Conservation (phyloP, 352 stramenopile species). For the Phytophthora sp. region DNA sequence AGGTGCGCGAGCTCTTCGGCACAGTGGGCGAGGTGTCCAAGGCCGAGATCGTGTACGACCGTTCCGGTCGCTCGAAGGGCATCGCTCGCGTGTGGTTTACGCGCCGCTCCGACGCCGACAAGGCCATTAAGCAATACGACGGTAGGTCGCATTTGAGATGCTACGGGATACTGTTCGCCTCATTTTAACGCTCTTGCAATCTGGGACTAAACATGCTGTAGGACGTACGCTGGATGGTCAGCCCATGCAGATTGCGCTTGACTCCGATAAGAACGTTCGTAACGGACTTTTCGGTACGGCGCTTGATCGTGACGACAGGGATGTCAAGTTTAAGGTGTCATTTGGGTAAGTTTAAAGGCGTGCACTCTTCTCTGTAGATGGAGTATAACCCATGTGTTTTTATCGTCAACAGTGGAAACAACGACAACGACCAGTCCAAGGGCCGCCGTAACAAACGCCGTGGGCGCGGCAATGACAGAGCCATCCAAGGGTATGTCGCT, state of each 20-base stretch:
- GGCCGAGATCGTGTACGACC: constrained; percentile 84
- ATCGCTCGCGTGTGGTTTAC: constrained; percentile 82
- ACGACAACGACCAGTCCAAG: constrained; percentile 44
- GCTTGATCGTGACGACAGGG: constrained; percentile 60
- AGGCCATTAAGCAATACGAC: constrained; percentile 86
- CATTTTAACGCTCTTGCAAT: neutral
- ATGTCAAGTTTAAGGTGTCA: constrained; percentile 84
- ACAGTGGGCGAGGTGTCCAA: constrained; percentile 82
- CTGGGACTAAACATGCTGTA: constrained; percentile 15
- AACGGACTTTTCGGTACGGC: constrained; percentile 81
- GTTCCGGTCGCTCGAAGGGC: constrained; percentile 81
- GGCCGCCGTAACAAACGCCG: constrained; percentile 53
- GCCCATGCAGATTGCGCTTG: constrained; percentile 77
- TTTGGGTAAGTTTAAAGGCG: constrained; percentile 52
- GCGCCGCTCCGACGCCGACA: constrained; percentile 70
- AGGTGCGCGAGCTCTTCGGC: constrained; percentile 80
- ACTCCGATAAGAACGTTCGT: constrained; percentile 75
- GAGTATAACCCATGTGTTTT: constrained; percentile 7
- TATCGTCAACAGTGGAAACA: constrained; percentile 29
- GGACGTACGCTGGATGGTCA: constrained; percentile 77
- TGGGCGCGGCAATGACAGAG: constrained; percentile 40
- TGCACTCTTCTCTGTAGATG: neutral
- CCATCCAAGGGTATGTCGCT: constrained; percentile 21
- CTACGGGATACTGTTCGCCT: neutral
- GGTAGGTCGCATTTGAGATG: constrained; percentile 37